Base-by-base conservation (phyloP, 2,329 filamentous ascomycete genomes). In the Fusarium duplospermum region DNA sequence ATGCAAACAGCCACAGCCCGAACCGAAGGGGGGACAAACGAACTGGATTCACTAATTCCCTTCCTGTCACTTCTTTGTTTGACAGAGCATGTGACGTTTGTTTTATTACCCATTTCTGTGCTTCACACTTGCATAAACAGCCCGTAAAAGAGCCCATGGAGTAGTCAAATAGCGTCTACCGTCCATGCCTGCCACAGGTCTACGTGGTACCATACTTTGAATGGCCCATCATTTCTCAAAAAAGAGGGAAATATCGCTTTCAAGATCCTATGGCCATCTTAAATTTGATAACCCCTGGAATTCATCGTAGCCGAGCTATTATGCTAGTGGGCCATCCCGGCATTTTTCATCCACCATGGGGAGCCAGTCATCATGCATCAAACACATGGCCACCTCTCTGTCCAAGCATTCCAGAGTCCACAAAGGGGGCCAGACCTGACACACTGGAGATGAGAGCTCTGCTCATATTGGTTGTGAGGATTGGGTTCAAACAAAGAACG, bases 321-420 rank as follows among this genome's bases (percentile, higher is more conserved):
- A 40, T 60, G 36, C 36, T 24, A 29, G 36, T 31, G 40, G 58
- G 40, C 29, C 27, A n/a, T 14, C 45, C 42, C 56, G 58, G 62
- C 45, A 20, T 27, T 60, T 61, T 22, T 33, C 33, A 29, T 33
- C 22, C 24, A 27, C 40, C 38, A 29, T 20, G 31, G 58, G 35
- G 27, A 29, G 27, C 42, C 58, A 38, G 67, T 73, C 67, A 71
- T 74, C 56, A 52, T 74, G 71, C 71, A 73, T 67, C 45, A 73
- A 71, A 64, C 27, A 35, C 35, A 22, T 60, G 14, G 60, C 47
- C 66, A 36, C 20, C 20, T 31, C 62, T 73, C 64, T 71, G 64
- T 72, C 35, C 31, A 62, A 63, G 45, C 42, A 69, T 70, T 66
- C 24, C 36, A 27, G 33, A 35, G 45, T 31, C 50, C 27, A 56